phyloP scores from a whole-genome alignment of 176 grass and related monocot species.

The Oropetium thomaeum region DNA sequence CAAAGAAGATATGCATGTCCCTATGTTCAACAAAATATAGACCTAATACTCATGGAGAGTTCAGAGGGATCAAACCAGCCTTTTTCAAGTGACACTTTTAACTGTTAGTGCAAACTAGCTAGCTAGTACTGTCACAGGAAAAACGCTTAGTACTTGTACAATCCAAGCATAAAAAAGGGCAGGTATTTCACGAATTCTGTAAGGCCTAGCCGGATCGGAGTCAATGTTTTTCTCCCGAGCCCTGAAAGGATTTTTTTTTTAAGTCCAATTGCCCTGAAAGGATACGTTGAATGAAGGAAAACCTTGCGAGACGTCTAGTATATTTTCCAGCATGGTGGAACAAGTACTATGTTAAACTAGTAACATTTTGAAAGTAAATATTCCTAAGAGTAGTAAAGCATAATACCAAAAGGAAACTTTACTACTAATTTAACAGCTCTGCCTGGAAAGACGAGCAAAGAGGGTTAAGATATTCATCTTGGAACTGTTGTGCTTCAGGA shows the following conservation, averaged over 20 bases:
- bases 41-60: neutral
- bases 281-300: neutral
- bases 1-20: slow-evolving; percentile 46
- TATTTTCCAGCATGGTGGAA: neutral
- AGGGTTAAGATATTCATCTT: slow-evolving; percentile 33
- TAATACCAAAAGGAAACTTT: slow-evolving; percentile 21
- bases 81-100: neutral
- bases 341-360: neutral
- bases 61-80: neutral
- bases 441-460: slow-evolving; percentile 29
- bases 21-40: slow-evolving; percentile 18
- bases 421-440: slow-evolving; percentile 25
- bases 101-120: neutral
- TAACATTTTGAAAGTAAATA: neutral
- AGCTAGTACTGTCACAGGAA: too few species aligned
- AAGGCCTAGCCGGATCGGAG: neutral
- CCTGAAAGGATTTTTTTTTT: neutral
- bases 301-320: neutral
- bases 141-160: neutral
- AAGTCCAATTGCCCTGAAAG: too few species aligned
- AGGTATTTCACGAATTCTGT: neutral
- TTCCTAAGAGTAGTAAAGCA: slow-evolving; percentile 12
- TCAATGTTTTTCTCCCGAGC: neutral
- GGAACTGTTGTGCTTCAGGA: slow-evolving; percentile 45
- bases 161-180: neutral